Evolutionary conservation across 2,329 filamentous ascomycete genomes (phyloP).

Genomic region (Fusarium sp.): DNA sequence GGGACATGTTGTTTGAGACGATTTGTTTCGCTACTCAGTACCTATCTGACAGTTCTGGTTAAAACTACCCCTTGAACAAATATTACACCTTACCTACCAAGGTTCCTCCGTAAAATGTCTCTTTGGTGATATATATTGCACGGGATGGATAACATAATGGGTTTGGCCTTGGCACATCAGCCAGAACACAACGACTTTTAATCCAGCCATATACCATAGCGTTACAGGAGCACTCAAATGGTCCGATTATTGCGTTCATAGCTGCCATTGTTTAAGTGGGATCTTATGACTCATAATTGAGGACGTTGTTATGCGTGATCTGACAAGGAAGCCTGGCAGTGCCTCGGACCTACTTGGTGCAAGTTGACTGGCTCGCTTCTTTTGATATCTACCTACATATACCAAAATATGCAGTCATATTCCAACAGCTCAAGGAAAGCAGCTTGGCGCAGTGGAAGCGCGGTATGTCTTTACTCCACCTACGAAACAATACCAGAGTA

Average conservation of each 20-base stretch:
- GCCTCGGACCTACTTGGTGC: accelerated
- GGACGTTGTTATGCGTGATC: not conserved
- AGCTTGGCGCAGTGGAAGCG: constrained; percentile 33
- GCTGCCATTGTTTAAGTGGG: not conserved
- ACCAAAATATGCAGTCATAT: too few species aligned
- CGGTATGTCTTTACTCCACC: constrained; percentile 26
- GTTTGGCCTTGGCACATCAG: not conserved
- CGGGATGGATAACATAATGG: too few species aligned
- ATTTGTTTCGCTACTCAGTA: not conserved
- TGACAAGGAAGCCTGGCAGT: not conserved
- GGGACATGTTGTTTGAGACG: too few species aligned
- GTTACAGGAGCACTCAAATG: not conserved
- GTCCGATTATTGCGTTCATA: not conserved
- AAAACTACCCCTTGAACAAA: not conserved
- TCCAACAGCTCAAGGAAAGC: constrained; percentile 22
- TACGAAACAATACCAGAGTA: not conserved
- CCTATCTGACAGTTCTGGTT: not conserved
- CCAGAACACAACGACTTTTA: not conserved
- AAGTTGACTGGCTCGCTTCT: not conserved
- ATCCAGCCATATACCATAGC: accelerated
- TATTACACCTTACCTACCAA: too few species aligned
- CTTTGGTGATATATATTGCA: too few species aligned
- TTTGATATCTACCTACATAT: not conserved
- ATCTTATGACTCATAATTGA: not conserved
- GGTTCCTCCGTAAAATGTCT: too few species aligned